phyloP scores from a whole-genome alignment of 2,329 filamentous ascomycete genomes.

The Neophaeococcomyces aloes region DNA sequence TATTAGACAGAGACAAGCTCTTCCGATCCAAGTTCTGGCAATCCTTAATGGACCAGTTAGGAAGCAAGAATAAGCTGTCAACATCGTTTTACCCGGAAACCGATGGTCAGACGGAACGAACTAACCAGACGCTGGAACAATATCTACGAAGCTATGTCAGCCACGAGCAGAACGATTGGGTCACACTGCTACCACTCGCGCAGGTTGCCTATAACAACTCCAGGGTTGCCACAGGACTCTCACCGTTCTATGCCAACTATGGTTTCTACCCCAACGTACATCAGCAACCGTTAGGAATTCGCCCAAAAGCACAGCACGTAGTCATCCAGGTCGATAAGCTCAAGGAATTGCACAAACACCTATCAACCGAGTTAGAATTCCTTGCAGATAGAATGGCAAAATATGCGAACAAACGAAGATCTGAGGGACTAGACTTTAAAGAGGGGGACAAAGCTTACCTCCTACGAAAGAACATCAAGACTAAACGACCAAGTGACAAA shows the following conservation, averaged over 20 bases:
- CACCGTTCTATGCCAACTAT: conserved; percentile 12
- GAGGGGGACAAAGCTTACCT: conserved; percentile 7
- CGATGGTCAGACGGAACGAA: conserved; percentile 1
- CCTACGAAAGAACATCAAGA: conserved; percentile 11
- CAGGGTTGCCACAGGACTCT: conserved; percentile 2
- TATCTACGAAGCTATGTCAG: conserved; percentile 3
- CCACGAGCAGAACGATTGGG: conserved; percentile 1
- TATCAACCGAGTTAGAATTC: not conserved
- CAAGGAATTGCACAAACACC: not conserved
- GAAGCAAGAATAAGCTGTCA: conserved; percentile 6
- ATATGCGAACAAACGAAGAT: conserved; percentile 2
- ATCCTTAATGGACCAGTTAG: conserved; percentile 5
- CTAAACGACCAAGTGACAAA: conserved; percentile 9
- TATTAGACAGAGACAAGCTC: conserved; percentile 6
- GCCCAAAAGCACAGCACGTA: not conserved
- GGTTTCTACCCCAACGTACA: not conserved
- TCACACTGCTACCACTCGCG: not conserved
- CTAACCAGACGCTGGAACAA: conserved; percentile 4
- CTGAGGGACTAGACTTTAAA: conserved; percentile 6
- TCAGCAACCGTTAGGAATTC: not conserved
- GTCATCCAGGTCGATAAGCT: conserved; percentile 1
- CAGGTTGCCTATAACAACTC: conserved; percentile 2
- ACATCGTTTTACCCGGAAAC: conserved; percentile 2
- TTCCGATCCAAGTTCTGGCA: conserved; percentile 8
- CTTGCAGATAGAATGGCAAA: conserved; percentile 1